Evolutionary conservation across 257 asterid species (phyloP).

Genomic region (Verbena officinalis): DNA sequence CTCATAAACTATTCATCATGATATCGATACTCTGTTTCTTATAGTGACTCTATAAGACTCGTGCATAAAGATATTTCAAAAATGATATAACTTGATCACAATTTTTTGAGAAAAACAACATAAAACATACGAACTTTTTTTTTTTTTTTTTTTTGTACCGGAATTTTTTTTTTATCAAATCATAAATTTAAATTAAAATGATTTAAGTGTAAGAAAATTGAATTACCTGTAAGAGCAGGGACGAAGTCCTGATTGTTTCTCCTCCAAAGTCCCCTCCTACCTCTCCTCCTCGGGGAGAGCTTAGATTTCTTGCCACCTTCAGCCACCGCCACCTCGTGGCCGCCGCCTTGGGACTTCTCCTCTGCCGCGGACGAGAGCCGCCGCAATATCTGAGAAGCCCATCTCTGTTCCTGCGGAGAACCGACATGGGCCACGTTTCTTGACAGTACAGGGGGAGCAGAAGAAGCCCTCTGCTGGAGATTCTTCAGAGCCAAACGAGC

Average conservation of each 20-base stretch:
- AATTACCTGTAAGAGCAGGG: conserved; percentile 42
- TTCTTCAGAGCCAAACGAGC: conserved; percentile 48
- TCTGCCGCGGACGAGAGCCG: conserved; percentile 34
- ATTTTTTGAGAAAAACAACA: too few species aligned
- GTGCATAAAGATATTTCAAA: too few species aligned
- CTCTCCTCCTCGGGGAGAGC: conserved; percentile 33
- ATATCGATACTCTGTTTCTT: too few species aligned
- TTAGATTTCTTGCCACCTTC: conserved; percentile 41
- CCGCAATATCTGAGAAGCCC: conserved; percentile 40
- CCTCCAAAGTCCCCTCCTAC: conserved; percentile 46
- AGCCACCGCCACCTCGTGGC: conserved; percentile 42
- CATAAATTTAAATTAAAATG: too few species aligned
- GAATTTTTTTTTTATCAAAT: too few species aligned
- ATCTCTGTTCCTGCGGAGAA: conserved; percentile 28
- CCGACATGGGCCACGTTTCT: neutral
- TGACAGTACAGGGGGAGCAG: conserved; percentile 20
- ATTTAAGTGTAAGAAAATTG: neutral
- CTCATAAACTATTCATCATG: too few species aligned
- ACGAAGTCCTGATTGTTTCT: conserved; percentile 33
- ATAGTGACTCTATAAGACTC: too few species aligned
- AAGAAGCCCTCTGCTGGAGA: conserved; percentile 39
- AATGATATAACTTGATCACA: too few species aligned
- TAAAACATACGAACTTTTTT: too few species aligned
- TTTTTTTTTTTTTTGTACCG: too few species aligned
- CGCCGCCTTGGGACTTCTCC: conserved; percentile 27